Evolutionary conservation across 2,329 filamentous ascomycete genomes (phyloP).

Genomic region (Cladobotryum protrusum): DNA sequence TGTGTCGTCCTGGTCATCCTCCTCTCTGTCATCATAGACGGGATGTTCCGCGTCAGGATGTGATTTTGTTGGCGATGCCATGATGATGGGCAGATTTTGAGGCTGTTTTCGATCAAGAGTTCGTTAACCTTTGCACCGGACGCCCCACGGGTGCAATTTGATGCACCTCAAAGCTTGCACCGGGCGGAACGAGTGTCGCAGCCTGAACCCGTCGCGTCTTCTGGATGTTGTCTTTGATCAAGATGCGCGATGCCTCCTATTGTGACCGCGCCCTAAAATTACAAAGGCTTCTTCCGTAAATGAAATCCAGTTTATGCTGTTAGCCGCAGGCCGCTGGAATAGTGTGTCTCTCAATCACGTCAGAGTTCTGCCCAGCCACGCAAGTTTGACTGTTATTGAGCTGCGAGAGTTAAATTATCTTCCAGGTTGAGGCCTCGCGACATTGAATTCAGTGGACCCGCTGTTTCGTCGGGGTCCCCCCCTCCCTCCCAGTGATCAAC

Average conservation of each 20-base stretch:
- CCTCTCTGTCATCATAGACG: conserved; percentile 13
- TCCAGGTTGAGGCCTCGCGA: conserved; percentile 21
- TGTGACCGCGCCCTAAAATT: too few relatives aligned
- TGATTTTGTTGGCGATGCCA: conserved; percentile 14
- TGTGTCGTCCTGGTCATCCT: conserved; percentile 11
- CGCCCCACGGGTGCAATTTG: not conserved
- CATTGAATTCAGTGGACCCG: conserved; percentile 15
- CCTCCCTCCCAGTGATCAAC: not conserved
- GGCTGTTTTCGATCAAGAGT: not conserved
- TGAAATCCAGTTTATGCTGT: too few relatives aligned
- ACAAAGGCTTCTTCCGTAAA: too few relatives aligned
- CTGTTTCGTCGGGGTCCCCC: not conserved
- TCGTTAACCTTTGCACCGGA: too few relatives aligned
- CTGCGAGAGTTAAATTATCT: not conserved
- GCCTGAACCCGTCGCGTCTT: too few relatives aligned
- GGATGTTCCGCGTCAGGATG: conserved; percentile 7
- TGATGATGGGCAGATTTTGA: conserved; percentile 9
- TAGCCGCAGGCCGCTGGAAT: too few relatives aligned
- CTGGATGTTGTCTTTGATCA: too few relatives aligned
- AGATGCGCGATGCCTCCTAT: too few relatives aligned
- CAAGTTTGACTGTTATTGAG: too few relatives aligned
- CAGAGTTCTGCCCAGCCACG: too few relatives aligned
- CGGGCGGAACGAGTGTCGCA: too few relatives aligned
- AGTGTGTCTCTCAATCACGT: too few relatives aligned
- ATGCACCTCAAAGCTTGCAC: not conserved